Evolutionary conservation across 2,329 filamentous ascomycete genomes (phyloP), one percentile per base, ranked within the genome.

Genomic region (Pestalotiopsis sp.): DNA sequence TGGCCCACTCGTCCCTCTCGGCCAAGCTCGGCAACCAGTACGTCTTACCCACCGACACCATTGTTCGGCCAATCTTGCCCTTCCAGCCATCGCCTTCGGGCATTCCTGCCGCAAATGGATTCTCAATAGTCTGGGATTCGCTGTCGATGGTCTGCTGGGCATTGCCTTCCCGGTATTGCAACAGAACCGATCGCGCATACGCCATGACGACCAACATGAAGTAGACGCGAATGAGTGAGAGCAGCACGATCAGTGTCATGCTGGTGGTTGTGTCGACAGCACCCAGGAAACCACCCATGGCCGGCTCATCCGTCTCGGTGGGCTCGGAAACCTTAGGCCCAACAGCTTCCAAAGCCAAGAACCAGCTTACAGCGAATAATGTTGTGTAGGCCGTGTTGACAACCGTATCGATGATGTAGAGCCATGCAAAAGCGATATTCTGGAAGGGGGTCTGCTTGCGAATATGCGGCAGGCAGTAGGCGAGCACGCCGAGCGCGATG

Each of bases 321-420:
- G 66, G 61, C 63, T 62, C 69, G 9, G 71, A 38, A 68, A 59
- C 65, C 63, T 81, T 89, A 72, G 62, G 62, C 20, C 63, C 69
- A 41, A 67, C 68, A 4, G 81, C 83, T 31, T 83, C 83, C 20
- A 89, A 88, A 86, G 89, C 87, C 69, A 95, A 84, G 81, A 97
- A 97, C 95, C 95, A 98, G 64, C 91, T 90, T 67, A 94, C 83
- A 56, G 92, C 94, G 77, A 98, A 98, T 9, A 91, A 88, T 61
- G 89, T 86, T 0, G 95, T 97, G 82, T 95, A 97, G 2, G 89
- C 87, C 23, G 90, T 90, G 80, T 97, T 98, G 79, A 97, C 87
- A 66, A 93, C 76, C 11, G 92, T 94, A 82, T 98, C 95, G 74
- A 97, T 78, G 13, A 93, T 84, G 80, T 97, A 97, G 67, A 97